These are phyloP conservation scores for Gracilariopsis chorda DNA, from an alignment of 23 red algal genomes.

Conservation along the genomic window DNA sequence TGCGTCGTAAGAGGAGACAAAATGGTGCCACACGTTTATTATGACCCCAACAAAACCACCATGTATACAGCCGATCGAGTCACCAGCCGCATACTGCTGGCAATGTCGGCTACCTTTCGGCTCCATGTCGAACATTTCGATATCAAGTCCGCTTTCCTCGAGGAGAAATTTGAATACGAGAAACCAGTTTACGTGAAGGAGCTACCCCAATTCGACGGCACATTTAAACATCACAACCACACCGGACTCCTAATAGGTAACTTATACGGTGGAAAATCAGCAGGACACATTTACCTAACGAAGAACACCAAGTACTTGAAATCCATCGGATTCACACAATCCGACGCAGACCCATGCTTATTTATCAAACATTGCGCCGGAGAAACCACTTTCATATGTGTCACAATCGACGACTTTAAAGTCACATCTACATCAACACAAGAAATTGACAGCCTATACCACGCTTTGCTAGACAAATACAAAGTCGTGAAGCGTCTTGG, in stretches of 20 bases:
- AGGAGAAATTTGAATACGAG: not conserved
- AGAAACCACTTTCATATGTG: not conserved
- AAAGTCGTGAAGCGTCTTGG: not conserved
- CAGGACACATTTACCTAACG: not conserved
- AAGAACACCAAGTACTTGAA: not conserved
- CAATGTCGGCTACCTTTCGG: not conserved
- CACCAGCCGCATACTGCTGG: not conserved
- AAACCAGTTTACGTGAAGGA: not conserved
- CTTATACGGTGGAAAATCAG: not conserved
- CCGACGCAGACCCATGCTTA: not conserved
- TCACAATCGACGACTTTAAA: not conserved
- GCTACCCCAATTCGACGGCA: not conserved
- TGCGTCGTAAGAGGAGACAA: constrained; percentile 12
- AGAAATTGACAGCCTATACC: not conserved
- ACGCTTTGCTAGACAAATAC: not conserved
- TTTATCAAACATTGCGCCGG: not conserved
- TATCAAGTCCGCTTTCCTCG: not conserved
- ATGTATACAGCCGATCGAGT: not conserved
- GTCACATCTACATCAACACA: not conserved
- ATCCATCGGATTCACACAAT: not conserved
- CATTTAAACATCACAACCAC: not conserved
- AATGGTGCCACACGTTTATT: not conserved
- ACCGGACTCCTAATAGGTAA: not conserved
- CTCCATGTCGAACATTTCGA: constrained; percentile 2
- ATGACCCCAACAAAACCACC: not conserved